Evolutionary conservation across 495 filamentous ascomycete species (phyloP), one percentile per base, ranked within the genome.

Genomic region (Sordaria brevicollis): DNA sequence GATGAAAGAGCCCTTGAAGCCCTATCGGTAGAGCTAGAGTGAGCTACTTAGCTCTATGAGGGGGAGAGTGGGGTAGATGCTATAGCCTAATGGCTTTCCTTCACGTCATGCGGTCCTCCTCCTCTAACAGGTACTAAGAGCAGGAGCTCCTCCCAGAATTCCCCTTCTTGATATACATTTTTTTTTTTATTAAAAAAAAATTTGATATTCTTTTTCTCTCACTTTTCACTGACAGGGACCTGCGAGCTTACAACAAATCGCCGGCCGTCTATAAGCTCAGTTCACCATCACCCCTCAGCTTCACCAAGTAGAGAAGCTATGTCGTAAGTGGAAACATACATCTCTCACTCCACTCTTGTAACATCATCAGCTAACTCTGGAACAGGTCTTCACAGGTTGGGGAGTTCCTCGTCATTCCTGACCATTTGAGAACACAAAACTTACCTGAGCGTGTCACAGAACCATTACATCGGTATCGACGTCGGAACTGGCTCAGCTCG

Each of bases 401-500:
- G 72, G 19, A 41, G 19, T 29, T 57, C 8, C 21, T 57, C 3
- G 19, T 36, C 6, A 21, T 57, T 15, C 21, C 37, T 34, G 25
- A 54, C 35, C 35, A 57, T 31, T 25, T 0, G 49, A 57, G 49
- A 57, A 4, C 49, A 31, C 13, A 6, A 57, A 57, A 57, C 49
- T 57, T 31, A 57, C 49, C 65, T 25, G 38, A 65, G 29, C 2
- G 5, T 33, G 34, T 13, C 29, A 29, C 75, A 83, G 79, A 78
- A 86, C 68, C 81, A 89, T 71, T 97, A 91, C 79, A 93, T 97
- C 75, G 94, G 94, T 54, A 92, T 97, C 69, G 95, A 99, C 78
- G 95, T 98, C 67, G 95, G 95, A 62, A 99, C 95, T 7, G 94
- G 95, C 65, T 97, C 93, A 76, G 93, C 94, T 21, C 87, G 95